These are phyloP conservation scores for Delitschia confertaspora DNA, from an alignment of 495 filamentous ascomycete genomes.

Conservation along the genomic window DNA sequence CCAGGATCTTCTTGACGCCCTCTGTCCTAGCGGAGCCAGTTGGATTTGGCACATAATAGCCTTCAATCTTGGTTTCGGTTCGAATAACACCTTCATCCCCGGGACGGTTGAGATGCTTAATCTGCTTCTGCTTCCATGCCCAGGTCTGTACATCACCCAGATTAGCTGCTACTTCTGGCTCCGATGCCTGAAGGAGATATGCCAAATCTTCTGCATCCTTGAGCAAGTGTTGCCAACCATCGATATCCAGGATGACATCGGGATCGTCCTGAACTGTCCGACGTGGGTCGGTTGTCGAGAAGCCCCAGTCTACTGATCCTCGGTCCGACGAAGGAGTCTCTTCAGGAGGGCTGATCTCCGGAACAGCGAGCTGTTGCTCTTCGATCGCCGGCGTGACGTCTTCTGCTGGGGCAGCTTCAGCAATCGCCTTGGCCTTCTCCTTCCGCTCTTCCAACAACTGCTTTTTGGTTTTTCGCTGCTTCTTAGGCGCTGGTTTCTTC, in stretches of 20 bases:
- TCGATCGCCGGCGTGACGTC: conserved; percentile 35
- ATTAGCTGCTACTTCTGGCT: conserved; percentile 40
- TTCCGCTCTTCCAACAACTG: conserved; percentile 61
- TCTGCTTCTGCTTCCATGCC: conserved; percentile 84
- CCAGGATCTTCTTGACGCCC: conserved; percentile 84
- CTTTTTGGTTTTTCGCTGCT: conserved; percentile 65
- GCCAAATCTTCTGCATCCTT: conserved; percentile 75
- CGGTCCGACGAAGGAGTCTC: conserved; percentile 32
- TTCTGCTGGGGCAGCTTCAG: conserved; percentile 31
- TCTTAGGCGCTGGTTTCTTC: conserved; percentile 38
- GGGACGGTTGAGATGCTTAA: conserved; percentile 68
- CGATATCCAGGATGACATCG: conserved; percentile 56
- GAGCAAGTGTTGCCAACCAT: conserved; percentile 67
- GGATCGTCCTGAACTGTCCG: conserved; percentile 63
- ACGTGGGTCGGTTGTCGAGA: conserved; percentile 51
- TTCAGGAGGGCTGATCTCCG: conserved; percentile 23
- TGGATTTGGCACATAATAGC: conserved; percentile 81
- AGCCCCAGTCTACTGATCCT: conserved; percentile 48
- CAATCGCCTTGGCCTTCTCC: conserved; percentile 42
- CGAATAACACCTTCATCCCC: conserved; percentile 46
- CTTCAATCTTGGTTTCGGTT: conserved; percentile 56
- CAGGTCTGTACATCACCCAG: conserved; percentile 64
- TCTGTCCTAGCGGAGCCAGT: conserved; percentile 86
- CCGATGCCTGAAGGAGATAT: conserved; percentile 46
- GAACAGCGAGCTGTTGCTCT: conserved; percentile 26